These are phyloP conservation scores for Pleurotus sapidus DNA, from an alignment of 768 basidiomycete species.

Conservation along the genomic window DNA sequence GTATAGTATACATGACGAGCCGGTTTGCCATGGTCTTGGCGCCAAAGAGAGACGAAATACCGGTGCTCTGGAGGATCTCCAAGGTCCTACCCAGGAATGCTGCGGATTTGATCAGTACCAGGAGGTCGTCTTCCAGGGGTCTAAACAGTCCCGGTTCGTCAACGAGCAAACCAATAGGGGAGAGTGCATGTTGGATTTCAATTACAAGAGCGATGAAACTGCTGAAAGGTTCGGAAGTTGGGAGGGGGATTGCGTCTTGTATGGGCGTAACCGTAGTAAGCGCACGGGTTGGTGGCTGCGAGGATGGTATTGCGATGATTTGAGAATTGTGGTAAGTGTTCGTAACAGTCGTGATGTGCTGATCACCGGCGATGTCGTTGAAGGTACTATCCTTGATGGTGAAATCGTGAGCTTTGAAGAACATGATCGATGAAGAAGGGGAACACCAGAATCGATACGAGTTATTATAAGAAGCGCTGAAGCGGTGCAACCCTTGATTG, in stretches of 20 bases:
- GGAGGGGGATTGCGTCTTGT: neutral
- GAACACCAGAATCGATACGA: too few species aligned
- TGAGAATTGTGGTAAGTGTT: neutral
- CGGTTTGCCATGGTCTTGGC: neutral
- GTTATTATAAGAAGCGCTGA: too few species aligned
- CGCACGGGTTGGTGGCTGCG: neutral
- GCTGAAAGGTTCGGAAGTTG: neutral
- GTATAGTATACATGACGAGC: neutral
- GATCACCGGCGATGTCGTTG: constrained; percentile 1
- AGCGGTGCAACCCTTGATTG: too few species aligned
- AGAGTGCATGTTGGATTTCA: neutral
- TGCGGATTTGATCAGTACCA: neutral
- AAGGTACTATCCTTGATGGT: neutral
- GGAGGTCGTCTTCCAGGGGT: neutral
- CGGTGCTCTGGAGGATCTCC: neutral
- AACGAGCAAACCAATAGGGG: neutral
- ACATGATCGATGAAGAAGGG: neutral
- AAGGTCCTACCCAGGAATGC: neutral
- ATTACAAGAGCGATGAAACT: neutral
- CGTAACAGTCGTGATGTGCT: neutral
- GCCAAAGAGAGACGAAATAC: neutral
- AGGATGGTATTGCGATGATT: neutral
- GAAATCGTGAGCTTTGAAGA: neutral
- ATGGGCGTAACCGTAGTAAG: neutral
- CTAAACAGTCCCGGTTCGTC: neutral